These are phyloP conservation scores for Rhizophagus prolifer DNA, from an alignment of 192 early-diverging fungal species.

Conservation along the genomic window DNA sequence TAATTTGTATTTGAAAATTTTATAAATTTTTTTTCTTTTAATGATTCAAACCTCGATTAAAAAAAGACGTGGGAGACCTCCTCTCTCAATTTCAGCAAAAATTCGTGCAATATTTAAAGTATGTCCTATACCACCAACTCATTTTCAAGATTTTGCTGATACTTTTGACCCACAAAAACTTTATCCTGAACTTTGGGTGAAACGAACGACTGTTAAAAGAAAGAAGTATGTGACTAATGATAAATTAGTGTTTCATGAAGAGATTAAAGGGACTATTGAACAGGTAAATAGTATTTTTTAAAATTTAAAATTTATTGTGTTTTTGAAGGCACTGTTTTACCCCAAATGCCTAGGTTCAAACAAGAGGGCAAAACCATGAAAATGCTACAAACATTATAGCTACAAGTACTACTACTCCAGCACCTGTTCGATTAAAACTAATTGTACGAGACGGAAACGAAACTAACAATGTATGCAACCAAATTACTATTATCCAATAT, in stretches of 20 bases:
- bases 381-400: background rate
- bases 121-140: background rate
- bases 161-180: constrained; percentile 1
- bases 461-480: background rate
- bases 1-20: too few relatives aligned
- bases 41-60: constrained; percentile 1
- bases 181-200: constrained; percentile 11
- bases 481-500: background rate
- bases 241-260: background rate
- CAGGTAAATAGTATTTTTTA: background rate
- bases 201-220: background rate
- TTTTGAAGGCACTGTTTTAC: background rate
- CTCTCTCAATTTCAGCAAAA: background rate
- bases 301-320: too few relatives aligned
- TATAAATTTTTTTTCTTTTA: background rate
- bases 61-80: constrained; percentile 3
- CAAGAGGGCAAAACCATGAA: background rate
- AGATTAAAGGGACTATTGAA: background rate
- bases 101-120: background rate
- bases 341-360: background rate
- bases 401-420: background rate
- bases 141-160: constrained; percentile 17
- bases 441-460: constrained; percentile 5
- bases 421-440: background rate
- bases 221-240: background rate